phyloP scores from a whole-genome alignment of 139 green algal genomes.

The Dunaliella primolecta region DNA sequence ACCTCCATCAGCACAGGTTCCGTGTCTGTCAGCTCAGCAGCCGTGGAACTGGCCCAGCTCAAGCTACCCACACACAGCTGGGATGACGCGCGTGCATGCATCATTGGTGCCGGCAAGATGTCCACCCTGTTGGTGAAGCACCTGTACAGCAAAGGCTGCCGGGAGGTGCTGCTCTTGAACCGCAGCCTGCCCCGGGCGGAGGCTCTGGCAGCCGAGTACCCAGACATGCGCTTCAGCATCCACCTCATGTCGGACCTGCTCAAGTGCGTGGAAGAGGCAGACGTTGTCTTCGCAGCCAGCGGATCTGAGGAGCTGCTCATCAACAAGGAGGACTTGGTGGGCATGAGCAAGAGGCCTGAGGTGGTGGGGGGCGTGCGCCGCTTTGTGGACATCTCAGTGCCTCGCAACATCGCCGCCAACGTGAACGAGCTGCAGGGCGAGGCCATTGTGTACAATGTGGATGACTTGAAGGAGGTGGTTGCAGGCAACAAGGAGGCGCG shows the following conservation, averaged over 20 bases:
- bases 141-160: constrained; percentile 93
- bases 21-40: constrained; percentile 94
- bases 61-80: constrained; percentile 92
- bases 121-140: constrained; percentile 97
- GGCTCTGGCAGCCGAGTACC: constrained; percentile 91
- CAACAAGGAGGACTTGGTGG: constrained; percentile 58
- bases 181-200: constrained; percentile 81
- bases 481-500: constrained; percentile 92
- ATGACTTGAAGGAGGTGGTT: constrained; percentile 98
- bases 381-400: constrained; percentile 98
- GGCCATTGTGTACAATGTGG: constrained; percentile 95
- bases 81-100: constrained; percentile 77
- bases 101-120: constrained; percentile 98
- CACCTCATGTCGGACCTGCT: constrained; percentile 92
- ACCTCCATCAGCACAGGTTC: constrained; percentile 90
- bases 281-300: constrained; percentile 94
- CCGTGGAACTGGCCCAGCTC: constrained; percentile 93
- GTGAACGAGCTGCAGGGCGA: constrained; percentile 66
- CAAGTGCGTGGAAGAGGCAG: constrained; percentile 63
- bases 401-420: constrained; percentile 88
- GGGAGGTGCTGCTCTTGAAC: constrained; percentile 89
- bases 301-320: constrained; percentile 85
- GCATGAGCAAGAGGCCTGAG: constrained; percentile 53
- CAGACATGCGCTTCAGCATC: constrained; percentile 92
- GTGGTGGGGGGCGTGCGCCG: constrained; percentile 83